A percentile compares a stretch with the other conserved stretches of the same genome.
These are phyloP conservation scores for Corylus heterophylla DNA, from an alignment of 306 rosid genomes.

Conservation along the genomic window DNA sequence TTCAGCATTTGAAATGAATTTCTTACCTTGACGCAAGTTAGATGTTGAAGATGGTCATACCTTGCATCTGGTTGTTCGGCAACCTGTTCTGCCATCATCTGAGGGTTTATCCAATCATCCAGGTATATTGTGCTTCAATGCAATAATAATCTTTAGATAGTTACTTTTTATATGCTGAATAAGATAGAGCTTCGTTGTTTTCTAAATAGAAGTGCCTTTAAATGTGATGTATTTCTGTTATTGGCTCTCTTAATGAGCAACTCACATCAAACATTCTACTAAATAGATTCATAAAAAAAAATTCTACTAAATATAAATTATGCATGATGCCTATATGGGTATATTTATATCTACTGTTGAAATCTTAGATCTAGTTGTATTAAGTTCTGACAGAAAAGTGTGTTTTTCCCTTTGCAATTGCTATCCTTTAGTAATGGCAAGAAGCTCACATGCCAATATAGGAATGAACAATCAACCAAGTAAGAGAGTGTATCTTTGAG, in stretches of 20 bases:
- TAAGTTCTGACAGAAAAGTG: neutral
- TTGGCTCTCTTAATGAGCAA: neutral
- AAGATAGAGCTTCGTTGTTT: slow-evolving; percentile 12
- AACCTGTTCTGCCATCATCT: slow-evolving; percentile 59
- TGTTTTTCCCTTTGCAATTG: neutral
- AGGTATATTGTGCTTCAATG: slow-evolving; percentile 50
- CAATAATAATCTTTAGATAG: slow-evolving; percentile 9
- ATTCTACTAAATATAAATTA: neutral
- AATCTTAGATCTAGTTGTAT: neutral
- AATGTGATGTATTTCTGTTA: neutral
- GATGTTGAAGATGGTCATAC: slow-evolving; percentile 99
- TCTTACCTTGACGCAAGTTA: slow-evolving; percentile 55
- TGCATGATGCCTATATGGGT: neutral
- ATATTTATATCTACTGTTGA: neutral
- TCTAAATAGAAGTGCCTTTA: slow-evolving; percentile 21
- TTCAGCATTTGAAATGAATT: slow-evolving; percentile 20
- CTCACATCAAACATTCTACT: neutral
- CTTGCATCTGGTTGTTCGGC: slow-evolving; percentile 93
- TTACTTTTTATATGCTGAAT: slow-evolving; percentile 12
- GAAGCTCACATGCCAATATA: neutral
- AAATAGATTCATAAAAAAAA: neutral
- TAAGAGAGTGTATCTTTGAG: neutral
- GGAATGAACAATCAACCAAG: neutral
- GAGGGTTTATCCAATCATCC: slow-evolving; percentile 61
- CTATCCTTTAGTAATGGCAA: neutral